Conservation (phyloP, 352 stramenopile genomes). For the Globisporangium heterothallicum region DNA sequence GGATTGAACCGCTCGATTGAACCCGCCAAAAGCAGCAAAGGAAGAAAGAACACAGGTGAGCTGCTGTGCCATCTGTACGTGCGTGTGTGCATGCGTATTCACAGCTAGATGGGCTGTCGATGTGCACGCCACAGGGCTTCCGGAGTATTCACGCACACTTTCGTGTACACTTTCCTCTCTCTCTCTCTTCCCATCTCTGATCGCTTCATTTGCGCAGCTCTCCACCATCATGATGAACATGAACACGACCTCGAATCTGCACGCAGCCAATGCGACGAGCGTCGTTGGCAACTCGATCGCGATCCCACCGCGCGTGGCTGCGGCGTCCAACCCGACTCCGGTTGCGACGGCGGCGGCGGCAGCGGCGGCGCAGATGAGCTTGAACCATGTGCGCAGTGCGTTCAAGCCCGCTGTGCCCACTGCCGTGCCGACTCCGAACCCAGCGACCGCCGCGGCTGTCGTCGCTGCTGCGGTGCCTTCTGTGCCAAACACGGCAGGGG, state of each 20-base stretch:
- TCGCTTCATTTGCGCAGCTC: no score
- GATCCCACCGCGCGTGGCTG: constrained; percentile 44
- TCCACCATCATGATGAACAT: constrained; percentile 22
- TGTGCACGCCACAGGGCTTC: neutral
- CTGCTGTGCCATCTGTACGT: no score
- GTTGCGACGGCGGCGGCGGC: constrained; percentile 22
- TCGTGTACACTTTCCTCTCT: neutral
- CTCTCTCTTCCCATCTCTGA: neutral
- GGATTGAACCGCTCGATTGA: neutral
- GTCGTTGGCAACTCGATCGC: constrained; percentile 74
- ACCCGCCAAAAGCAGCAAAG: no score
- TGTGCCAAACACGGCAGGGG: constrained; percentile 67
- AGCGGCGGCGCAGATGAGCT: constrained; percentile 34
- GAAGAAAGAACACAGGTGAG: no score
- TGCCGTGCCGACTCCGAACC: constrained; percentile 16
- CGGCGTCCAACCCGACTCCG: constrained; percentile 21
- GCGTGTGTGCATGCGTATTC: no score
- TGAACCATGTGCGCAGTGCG: constrained; percentile 65
- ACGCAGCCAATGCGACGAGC: constrained; percentile 76
- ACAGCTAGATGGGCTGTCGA: no score
- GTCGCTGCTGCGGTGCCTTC: constrained; percentile 20
- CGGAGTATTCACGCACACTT: neutral
- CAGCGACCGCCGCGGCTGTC: constrained; percentile 12
- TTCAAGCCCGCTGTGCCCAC: constrained; percentile 59
- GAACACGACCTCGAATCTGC: constrained; percentile 60